Conservation (phyloP, 1,139 yeast species). For the Candida freyschussii region DNA sequence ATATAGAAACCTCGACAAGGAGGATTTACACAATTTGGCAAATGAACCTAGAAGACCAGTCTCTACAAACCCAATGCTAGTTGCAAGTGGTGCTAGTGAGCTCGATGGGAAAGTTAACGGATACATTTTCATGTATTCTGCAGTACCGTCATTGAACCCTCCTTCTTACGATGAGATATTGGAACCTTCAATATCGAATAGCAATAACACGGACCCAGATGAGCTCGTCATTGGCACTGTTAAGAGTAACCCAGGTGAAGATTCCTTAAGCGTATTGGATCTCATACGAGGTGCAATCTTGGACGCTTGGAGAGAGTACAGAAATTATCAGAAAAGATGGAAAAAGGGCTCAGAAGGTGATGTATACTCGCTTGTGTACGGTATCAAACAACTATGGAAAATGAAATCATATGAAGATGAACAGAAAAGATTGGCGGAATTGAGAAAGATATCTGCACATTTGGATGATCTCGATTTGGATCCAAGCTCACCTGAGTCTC, state of each 20-base stretch:
- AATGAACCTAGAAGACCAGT: slow-evolving; percentile 62
- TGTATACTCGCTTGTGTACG: slow-evolving; percentile 52
- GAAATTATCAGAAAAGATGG: slow-evolving; percentile 50
- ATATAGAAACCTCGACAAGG: slow-evolving; percentile 55
- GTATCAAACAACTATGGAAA: slow-evolving; percentile 56
- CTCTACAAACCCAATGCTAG: slow-evolving; percentile 60
- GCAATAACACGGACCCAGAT: slow-evolving; percentile 8
- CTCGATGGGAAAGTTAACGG: slow-evolving; percentile 72
- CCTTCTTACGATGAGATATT: slow-evolving; percentile 24
- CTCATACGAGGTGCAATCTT: slow-evolving; percentile 49
- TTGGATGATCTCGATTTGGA: slow-evolving; percentile 31
- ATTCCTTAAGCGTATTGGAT: slow-evolving; percentile 43
- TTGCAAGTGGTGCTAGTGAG: slow-evolving; percentile 76
- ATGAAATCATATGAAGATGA: slow-evolving; percentile 28
- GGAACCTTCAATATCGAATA: slow-evolving; percentile 10
- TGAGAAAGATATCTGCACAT: slow-evolving; percentile 21
- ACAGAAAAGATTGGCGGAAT: slow-evolving; percentile 17
- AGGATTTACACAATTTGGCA: slow-evolving; percentile 56
- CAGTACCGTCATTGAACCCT: slow-evolving; percentile 45
- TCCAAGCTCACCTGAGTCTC: slow-evolving; percentile 45
- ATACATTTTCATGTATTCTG: slow-evolving; percentile 61
- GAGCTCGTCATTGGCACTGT: slow-evolving; percentile 12
- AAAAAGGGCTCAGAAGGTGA: slow-evolving; percentile 62
- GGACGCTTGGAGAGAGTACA: slow-evolving; percentile 72
- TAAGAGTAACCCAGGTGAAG: slow-evolving; percentile 17